A percentile compares a stretch with the other conserved stretches of the same genome.
Evolutionary conservation across 768 basidiomycete species (phyloP).

Genomic region (Termitomyces sp.): DNA sequence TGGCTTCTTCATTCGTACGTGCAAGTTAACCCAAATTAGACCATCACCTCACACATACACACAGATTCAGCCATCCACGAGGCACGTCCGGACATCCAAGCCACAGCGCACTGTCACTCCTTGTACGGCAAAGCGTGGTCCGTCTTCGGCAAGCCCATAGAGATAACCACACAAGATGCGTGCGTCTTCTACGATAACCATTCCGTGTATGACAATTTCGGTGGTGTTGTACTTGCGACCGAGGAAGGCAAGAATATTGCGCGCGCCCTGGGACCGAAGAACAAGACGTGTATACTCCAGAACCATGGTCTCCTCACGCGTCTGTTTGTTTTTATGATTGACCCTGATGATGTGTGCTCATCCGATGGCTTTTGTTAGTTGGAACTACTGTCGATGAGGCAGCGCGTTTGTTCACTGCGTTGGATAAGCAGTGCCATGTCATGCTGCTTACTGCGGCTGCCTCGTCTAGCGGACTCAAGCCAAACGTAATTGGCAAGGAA

Average conservation of each 20-base stretch:
- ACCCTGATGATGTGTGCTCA: neutral
- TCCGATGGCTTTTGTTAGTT: constrained; percentile 17
- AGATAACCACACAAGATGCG: constrained; percentile 39
- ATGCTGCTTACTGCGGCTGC: constrained; percentile 42
- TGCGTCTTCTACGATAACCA: constrained; percentile 40
- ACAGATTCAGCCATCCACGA: constrained; percentile 36
- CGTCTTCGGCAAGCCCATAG: constrained; percentile 35
- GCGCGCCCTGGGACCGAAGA: constrained; percentile 32
- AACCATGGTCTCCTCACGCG: constrained; percentile 35
- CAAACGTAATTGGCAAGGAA: constrained; percentile 17
- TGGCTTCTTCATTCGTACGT: constrained; percentile 22
- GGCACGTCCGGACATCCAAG: constrained; percentile 43
- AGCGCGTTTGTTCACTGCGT: constrained; percentile 33
- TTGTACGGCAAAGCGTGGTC: constrained; percentile 46
- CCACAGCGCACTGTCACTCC: constrained; percentile 45
- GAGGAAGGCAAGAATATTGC: constrained; percentile 44
- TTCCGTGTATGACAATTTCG: constrained; percentile 39
- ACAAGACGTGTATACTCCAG: constrained; percentile 36
- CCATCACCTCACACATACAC: neutral
- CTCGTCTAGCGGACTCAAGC: constrained; percentile 21
- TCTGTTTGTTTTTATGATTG: neutral
- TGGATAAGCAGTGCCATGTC: constrained; percentile 43
- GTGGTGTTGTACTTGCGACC: constrained; percentile 41
- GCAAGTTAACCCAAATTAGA: neutral
- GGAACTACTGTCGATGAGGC: constrained; percentile 38